Conservation (phyloP, 306 rosid genomes). For the Begonia loranthoides region DNA sequence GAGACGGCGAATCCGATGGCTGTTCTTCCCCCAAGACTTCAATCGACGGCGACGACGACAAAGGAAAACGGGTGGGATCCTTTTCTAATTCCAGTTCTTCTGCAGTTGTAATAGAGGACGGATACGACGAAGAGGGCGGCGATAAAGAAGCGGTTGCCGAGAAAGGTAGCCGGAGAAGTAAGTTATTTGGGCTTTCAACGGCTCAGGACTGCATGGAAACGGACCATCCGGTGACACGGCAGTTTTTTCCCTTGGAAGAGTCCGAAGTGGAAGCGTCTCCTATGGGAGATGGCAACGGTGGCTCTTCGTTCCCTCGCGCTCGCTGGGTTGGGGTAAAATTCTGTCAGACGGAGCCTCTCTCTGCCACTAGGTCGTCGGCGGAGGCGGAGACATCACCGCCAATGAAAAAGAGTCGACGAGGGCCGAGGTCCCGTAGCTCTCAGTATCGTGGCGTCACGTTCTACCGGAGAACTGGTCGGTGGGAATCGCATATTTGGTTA, state of each 20-base stretch:
- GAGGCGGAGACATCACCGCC: slow-evolving; percentile 49
- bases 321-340: slow-evolving; percentile 96
- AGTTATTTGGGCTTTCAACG: slow-evolving; percentile 55
- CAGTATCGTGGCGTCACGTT: slow-evolving; percentile 98
- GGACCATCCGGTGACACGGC: slow-evolving; percentile 46
- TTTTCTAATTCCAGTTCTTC: slow-evolving; percentile 85
- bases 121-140: slow-evolving; percentile 57
- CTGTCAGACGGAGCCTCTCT: slow-evolving; percentile 38
- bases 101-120: slow-evolving; percentile 49
- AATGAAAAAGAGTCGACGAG: slow-evolving; percentile 83
- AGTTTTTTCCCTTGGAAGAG: slow-evolving; percentile 64
- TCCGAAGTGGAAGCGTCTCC: slow-evolving; percentile 16
- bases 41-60: slow-evolving; percentile 52
- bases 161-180: not conserved
- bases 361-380: slow-evolving; percentile 1
- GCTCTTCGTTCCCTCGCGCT: slow-evolving; percentile 45
- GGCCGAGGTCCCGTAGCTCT: slow-evolving; percentile 92
- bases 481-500: slow-evolving; percentile 98
- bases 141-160: not conserved
- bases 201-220: slow-evolving; percentile 3
- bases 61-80: slow-evolving; percentile 72
- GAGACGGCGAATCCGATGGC: slow-evolving; percentile 46
- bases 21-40: slow-evolving; percentile 60
- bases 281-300: not conserved
- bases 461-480: slow-evolving; percentile 96